phyloP scores from a whole-genome alignment of 169 alveolate species.

The Plasmodium falciparum region DNA sequence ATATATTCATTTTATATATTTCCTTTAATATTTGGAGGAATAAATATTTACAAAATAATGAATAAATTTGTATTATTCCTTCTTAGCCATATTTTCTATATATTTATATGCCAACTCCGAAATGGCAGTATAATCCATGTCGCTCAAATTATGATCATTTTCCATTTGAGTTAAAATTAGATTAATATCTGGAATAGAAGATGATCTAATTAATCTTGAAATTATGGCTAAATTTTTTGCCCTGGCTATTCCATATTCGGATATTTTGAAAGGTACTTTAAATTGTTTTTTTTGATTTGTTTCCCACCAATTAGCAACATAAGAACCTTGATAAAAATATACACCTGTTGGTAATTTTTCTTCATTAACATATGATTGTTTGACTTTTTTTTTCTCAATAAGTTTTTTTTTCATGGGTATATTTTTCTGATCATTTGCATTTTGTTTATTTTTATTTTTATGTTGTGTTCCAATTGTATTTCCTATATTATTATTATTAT shows the following conservation, averaged over 20 bases:
- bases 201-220: slow-evolving; percentile 64
- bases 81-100: slow-evolving; percentile 8
- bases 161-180: slow-evolving; percentile 64
- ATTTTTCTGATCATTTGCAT: slow-evolving; percentile 13
- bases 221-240: slow-evolving; percentile 74
- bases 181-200: slow-evolving; percentile 59
- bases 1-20: neutral
- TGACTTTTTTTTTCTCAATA: slow-evolving; percentile 44
- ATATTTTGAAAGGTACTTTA: slow-evolving; percentile 75
- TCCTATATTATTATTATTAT: neutral
- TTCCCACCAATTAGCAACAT: slow-evolving; percentile 78
- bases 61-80: neutral
- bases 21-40: neutral
- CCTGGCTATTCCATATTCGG: slow-evolving; percentile 69
- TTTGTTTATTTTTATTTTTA: neutral
- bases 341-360: slow-evolving; percentile 75
- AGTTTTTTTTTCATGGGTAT: slow-evolving; percentile 8
- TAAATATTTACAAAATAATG: neutral
- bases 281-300: slow-evolving; percentile 68
- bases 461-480: neutral
- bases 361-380: slow-evolving; percentile 23
- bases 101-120: slow-evolving; percentile 58
- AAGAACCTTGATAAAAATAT: slow-evolving; percentile 75
- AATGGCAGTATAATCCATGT: slow-evolving; percentile 48
- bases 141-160: slow-evolving; percentile 18